A percentile compares a stretch with the other conserved stretches of the same genome.
Conservation (phyloP, 306 rosid genomes). For the Lablab purpureus region DNA sequence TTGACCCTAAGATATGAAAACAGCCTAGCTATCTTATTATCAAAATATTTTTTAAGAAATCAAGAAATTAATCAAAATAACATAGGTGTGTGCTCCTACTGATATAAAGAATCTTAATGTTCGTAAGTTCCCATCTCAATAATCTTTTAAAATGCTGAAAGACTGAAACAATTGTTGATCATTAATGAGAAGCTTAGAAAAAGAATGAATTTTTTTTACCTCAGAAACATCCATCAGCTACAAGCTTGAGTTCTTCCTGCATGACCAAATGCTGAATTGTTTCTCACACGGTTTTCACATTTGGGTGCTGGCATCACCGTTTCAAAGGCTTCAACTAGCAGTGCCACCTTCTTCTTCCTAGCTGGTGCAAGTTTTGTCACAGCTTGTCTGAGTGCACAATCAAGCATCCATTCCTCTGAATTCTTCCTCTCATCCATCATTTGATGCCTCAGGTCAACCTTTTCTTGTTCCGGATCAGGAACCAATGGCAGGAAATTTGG, state of each 20-base stretch:
- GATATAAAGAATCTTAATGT: not conserved
- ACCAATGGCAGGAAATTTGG: constrained; percentile 82
- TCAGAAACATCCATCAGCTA: constrained; percentile 54
- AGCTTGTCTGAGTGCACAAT: constrained; percentile 71
- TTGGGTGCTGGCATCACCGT: constrained; percentile 71
- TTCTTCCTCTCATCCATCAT: constrained; percentile 79
- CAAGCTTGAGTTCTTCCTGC: constrained; percentile 79
- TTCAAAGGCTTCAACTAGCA: constrained; percentile 95
- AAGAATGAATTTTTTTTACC: constrained; percentile 45
- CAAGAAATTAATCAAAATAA: not conserved
- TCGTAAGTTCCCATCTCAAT: not conserved
- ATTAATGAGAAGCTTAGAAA: not conserved
- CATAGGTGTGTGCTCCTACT: no score
- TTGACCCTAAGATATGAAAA: not conserved
- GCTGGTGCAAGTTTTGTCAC: constrained; percentile 92
- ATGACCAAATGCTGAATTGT: constrained; percentile 55
- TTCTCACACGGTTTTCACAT: constrained; percentile 54
- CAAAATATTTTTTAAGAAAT: not conserved
- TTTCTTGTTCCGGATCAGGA: constrained; percentile 71
- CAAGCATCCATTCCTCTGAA: constrained; percentile 95
- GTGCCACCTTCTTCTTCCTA: constrained; percentile 92
- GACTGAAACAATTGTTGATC: not conserved
- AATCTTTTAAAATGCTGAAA: not conserved
- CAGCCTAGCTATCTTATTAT: not conserved
- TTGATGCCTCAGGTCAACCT: constrained; percentile 87